Evolutionary conservation across 2,329 filamentous ascomycete genomes (phyloP).

Genomic region (Aspergillus sp.): DNA sequence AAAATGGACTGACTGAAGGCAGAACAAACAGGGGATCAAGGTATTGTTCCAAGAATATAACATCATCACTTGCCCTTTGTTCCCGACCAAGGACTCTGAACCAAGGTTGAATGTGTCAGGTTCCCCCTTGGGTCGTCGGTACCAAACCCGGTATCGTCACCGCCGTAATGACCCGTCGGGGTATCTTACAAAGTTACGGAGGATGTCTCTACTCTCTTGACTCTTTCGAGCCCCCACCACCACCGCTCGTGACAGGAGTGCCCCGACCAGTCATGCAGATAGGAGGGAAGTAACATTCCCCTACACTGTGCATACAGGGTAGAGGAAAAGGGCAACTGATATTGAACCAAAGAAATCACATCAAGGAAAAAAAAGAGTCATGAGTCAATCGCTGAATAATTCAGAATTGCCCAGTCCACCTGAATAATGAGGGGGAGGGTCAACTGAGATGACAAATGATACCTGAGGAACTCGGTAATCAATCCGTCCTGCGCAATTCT

Average conservation of each 20-base stretch:
- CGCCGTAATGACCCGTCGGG: too few species aligned
- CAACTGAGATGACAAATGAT: background rate
- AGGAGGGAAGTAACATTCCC: too few species aligned
- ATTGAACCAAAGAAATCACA: too few species aligned
- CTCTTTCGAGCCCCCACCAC: background rate
- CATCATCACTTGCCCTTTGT: background rate
- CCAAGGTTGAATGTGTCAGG: too few species aligned
- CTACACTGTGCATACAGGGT: too few species aligned
- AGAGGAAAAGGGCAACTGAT: too few species aligned
- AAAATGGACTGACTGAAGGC: too few species aligned
- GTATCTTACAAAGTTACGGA: background rate
- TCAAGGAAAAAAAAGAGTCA: background rate
- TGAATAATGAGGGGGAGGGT: background rate
- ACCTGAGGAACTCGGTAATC: slow-evolving; percentile 17
- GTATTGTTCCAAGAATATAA: slow-evolving; percentile 6
- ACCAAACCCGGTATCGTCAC: background rate
- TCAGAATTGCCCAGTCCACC: background rate
- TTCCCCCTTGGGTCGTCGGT: background rate
- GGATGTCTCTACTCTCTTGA: background rate
- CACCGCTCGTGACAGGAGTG: background rate
- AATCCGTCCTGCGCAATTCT: background rate
- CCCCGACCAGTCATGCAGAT: background rate
- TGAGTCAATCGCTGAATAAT: background rate
- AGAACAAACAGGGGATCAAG: too few species aligned
- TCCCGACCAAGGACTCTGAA: background rate